These are phyloP conservation scores for Pseudocohnilembus persalinus DNA, from an alignment of 169 alveolate species.

Conservation along the genomic window DNA sequence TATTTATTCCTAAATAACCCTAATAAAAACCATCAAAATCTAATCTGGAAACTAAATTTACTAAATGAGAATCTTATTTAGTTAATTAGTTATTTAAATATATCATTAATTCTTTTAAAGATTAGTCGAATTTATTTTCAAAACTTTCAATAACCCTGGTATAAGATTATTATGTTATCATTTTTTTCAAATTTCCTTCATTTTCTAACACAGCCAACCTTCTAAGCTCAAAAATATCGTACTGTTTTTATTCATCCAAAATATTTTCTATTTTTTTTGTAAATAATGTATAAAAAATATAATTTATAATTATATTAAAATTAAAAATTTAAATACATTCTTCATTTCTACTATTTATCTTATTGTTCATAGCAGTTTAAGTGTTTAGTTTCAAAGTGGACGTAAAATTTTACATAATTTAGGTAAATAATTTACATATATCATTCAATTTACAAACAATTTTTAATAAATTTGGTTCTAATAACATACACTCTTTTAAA, in stretches of 20 bases:
- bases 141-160: background rate
- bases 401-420: conserved; percentile 1
- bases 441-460: background rate
- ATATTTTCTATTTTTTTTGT: too few relatives aligned
- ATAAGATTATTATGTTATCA: background rate
- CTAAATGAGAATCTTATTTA: conserved; percentile 16
- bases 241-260: too few relatives aligned
- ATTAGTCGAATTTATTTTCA: background rate
- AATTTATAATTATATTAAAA: too few relatives aligned
- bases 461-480: conserved; percentile 5
- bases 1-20: background rate
- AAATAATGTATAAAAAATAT: too few relatives aligned
- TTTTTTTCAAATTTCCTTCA: conserved; percentile 5
- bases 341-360: too few relatives aligned
- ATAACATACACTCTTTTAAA: conserved; percentile 6
- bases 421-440: background rate
- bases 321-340: too few relatives aligned
- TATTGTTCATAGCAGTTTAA: background rate
- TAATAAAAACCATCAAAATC: conserved; percentile 18
- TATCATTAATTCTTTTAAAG: background rate
- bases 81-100: background rate
- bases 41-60: conserved; percentile 17
- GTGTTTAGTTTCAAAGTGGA: background rate
- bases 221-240: conserved; percentile 8
- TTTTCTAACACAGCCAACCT: background rate